Base-by-base conservation (phyloP, 352 stramenopile genomes). In the Phytophthora ohioensis region DNA sequence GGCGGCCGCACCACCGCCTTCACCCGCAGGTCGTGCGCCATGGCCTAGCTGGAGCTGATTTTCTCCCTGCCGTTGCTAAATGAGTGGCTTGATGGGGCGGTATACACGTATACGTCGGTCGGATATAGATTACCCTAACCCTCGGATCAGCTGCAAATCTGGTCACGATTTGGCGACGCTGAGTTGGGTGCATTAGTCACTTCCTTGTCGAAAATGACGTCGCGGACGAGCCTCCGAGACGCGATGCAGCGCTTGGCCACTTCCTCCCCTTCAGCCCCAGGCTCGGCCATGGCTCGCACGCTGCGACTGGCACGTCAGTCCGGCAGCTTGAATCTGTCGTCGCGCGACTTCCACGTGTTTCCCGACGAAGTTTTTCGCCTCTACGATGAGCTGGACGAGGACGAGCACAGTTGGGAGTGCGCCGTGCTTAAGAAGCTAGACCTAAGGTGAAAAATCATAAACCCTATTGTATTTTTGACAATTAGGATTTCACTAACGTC, bases 381-480 rank as follows among this genome's bases (percentile, higher is more conserved):
- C 27, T 82, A 90, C 48, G 82, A 90, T 57, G 61, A 87, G 3
- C 61, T 88, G 15, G 85, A 92, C 32, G 79, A 85, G 45, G 84
- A 90, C 61, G 87, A 94, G 60, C 79, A 79, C 32, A 89, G 76
- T 51, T 94, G 85, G 87, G 87, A 94, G 62, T 91, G 85, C 61
- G 72, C 73, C 17, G 65, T 83, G 47, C 79, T 94, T 11, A 73
- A 78, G 38, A 94, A 94, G 66, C 62, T 90, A 36, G 87, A 94
- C 58, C 64, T 94, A 32, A 94, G 86, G 82, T 92, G 17, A 35
- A 4, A 35, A 51, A 30, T 43, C 21, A 52, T 2, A 57, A 15
- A 34, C 4, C 56, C 7, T 47, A 47, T 3, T 54, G 56, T 3
- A 21, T 36, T 34, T 35, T 62, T 49, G 13, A 48, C 46, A 65